phyloP scores from a whole-genome alignment of 2,329 filamentous ascomycete genomes.

The Albifimbria verrucaria region DNA sequence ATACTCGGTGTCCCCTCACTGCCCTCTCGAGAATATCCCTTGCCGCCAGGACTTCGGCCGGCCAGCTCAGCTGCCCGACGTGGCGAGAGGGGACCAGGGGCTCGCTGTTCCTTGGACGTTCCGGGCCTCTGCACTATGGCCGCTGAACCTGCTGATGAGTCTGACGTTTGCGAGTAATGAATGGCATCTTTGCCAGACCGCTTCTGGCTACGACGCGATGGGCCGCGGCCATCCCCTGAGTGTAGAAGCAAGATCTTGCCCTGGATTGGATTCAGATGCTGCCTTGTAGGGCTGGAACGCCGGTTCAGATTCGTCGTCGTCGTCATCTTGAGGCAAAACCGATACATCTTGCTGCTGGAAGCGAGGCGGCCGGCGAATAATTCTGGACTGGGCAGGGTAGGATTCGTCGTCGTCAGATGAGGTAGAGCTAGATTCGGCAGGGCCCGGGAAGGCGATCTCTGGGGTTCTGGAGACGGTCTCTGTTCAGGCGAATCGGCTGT shows the following conservation, averaged over 20 bases:
- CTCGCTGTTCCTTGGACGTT: conserved; percentile 28
- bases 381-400: conserved; percentile 54
- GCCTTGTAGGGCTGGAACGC: conserved; percentile 50
- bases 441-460: conserved; percentile 29
- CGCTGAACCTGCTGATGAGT: conserved; percentile 59
- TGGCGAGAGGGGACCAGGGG: conserved; percentile 51
- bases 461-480: conserved; percentile 13
- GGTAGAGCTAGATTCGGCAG: conserved; percentile 33
- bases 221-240: conserved; percentile 42
- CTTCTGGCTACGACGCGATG: conserved; percentile 24
- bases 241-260: conserved; percentile 50
- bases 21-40: conserved; percentile 54
- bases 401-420: conserved; percentile 43
- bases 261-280: conserved; percentile 28
- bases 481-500: conserved; percentile 18
- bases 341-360: conserved; percentile 39
- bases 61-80: conserved; percentile 57
- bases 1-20: conserved; percentile 76
- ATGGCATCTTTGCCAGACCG: conserved; percentile 29
- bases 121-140: conserved; percentile 31
- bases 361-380: conserved; percentile 57
- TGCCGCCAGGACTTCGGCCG: conserved; percentile 49
- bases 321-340: conserved; percentile 43
- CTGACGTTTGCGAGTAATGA: conserved; percentile 54
- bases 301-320: conserved; percentile 54